Evolutionary conservation across 2,329 filamentous ascomycete genomes (phyloP), one percentile per base, ranked within the genome.

Genomic region (Pseudogymnoascus sp.): DNA sequence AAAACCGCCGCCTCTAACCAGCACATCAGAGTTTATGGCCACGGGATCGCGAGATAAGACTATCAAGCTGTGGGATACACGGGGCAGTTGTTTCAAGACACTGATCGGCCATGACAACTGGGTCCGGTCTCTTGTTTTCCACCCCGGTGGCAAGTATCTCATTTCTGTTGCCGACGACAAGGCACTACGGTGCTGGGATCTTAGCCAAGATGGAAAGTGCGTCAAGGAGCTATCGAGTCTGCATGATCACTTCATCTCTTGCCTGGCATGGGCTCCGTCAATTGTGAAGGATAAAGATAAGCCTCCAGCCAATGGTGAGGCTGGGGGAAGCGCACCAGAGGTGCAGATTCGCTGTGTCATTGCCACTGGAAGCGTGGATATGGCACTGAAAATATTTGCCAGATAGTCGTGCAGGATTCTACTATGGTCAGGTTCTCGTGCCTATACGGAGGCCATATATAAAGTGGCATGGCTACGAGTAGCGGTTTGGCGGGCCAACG

Each of bases 81-180:
- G 92, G 63, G 93, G 93, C 28, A 92, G 88, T 10, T 85, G 91
- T 68, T 86, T 97, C 73, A 93, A 92, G 74, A 95, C 90, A 0
- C 80, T 98, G 2, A 79, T 86, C 0, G 93, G 93, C 1, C 93
- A 97, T 74, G 93, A 97, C 75, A 97, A 97, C 74, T 98, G 93
- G 93, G 86, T 98, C 8, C 87, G 92, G 36, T 89, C 84, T 0
- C 77, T 97, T 6, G 86, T 92, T 8, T 98, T 96, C 75, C 93
- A 97, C 72, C 93, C 93, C 0, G 90, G 91, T 8, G 93, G 93
- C 48, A 96, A 93, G 76, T 97, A 95, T 72, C 82, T 98, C 1
- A 78, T 98, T 5, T 93, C 89, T 6, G 90, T 90, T 19, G 85
- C 89, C 14, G 93, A 98, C 74, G 93, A 98, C 78, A 96, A 95